Percentiles rank a stretch among this genome's conserved stretches.
Conservation (phyloP, 805 yeast genomes). For the Ogataea neopini region DNA sequence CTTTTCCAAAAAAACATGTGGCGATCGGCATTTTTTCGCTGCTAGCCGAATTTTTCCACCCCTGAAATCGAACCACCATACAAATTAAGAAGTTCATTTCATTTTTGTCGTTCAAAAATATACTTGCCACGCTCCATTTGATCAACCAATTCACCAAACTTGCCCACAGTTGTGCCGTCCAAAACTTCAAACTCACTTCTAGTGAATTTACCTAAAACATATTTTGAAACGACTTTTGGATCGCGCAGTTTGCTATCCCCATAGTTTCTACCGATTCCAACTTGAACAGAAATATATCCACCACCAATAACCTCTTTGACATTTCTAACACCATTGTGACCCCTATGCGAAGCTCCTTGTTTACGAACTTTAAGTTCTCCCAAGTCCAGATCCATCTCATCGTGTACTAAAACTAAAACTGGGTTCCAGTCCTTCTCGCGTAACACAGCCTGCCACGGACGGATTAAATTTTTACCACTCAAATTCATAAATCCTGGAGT, state of each 20-base stretch:
- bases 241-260: slow-evolving; percentile 37
- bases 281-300: slow-evolving; percentile 61
- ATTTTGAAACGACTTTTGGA: slow-evolving; percentile 48
- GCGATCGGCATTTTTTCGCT: slow-evolving; percentile 7
- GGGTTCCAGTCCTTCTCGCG: slow-evolving; percentile 33
- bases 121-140: slow-evolving; percentile 34
- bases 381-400: slow-evolving; percentile 66
- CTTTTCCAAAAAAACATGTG: slow-evolving; percentile 6
- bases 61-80: slow-evolving; percentile 2
- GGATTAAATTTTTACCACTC: slow-evolving; percentile 59
- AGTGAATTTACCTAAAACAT: slow-evolving; percentile 60
- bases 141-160: slow-evolving; percentile 40
- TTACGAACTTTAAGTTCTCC: slow-evolving; percentile 68
- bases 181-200: slow-evolving; percentile 45
- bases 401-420: slow-evolving; percentile 65
- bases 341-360: slow-evolving; percentile 65
- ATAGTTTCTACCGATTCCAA: slow-evolving; percentile 77
- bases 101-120: slow-evolving; percentile 27
- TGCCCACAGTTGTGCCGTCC: slow-evolving; percentile 41
- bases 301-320: slow-evolving; percentile 49
- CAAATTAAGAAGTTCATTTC: not conserved
- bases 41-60: slow-evolving; percentile 4
- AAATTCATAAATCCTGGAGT: slow-evolving; percentile 67
- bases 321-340: slow-evolving; percentile 81
- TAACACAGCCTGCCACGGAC: slow-evolving; percentile 46